A percentile compares a stretch with the other conserved stretches of the same genome.
These are phyloP conservation scores for Sarcocystis neurona DNA, from an alignment of 169 alveolate species.

Conservation along the genomic window DNA sequence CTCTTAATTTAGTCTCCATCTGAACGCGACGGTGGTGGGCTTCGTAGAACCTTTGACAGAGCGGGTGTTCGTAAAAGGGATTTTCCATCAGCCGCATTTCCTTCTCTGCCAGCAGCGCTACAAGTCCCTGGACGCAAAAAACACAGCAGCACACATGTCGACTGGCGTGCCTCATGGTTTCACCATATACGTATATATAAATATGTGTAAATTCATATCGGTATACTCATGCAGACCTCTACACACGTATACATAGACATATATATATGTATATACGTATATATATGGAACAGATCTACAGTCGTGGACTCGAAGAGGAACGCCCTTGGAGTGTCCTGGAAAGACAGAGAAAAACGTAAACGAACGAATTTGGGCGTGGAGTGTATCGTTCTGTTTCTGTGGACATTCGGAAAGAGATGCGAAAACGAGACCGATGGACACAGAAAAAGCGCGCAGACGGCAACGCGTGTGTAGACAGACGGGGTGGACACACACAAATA, in stretches of 20 bases:
- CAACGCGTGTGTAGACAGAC: too few species aligned
- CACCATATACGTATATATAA: neutral
- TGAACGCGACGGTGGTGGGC: constrained; percentile 47
- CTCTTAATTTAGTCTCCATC: constrained; percentile 30
- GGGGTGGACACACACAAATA: too few species aligned
- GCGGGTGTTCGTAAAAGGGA: constrained; percentile 41
- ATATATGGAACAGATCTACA: too few species aligned
- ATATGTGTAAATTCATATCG: neutral
- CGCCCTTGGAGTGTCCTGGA: too few species aligned
- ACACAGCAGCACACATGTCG: neutral
- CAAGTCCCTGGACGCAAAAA: constrained; percentile 17
- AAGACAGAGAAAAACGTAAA: too few species aligned
- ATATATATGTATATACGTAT: neutral
- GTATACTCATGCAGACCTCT: neutral
- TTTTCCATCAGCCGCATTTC: constrained; percentile 10
- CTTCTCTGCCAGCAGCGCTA: neutral
- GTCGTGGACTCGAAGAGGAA: too few species aligned
- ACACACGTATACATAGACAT: neutral
- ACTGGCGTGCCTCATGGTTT: neutral
- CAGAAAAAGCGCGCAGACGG: too few species aligned
- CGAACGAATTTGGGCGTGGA: too few species aligned
- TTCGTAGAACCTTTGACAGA: constrained; percentile 12
- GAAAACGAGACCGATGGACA: too few species aligned
- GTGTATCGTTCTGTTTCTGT: too few species aligned
- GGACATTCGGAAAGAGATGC: too few species aligned